These are phyloP conservation scores for Oidium heveae DNA, from an alignment of 2,329 filamentous ascomycete species.

Conservation along the genomic window DNA sequence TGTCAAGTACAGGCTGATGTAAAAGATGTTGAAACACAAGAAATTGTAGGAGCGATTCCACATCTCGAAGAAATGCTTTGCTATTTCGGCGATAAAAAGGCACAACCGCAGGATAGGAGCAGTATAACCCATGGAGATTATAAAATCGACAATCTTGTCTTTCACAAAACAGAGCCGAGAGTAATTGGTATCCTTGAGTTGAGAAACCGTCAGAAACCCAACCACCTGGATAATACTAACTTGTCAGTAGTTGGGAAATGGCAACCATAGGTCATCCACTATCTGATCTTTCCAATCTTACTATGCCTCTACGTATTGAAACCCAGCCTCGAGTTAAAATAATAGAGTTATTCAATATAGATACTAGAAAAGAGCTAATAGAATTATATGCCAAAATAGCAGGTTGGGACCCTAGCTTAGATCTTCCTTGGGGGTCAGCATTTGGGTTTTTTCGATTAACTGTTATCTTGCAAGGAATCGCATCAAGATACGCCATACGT, in stretches of 20 bases:
- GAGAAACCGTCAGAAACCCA: constrained; percentile 1
- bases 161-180: constrained; percentile 63
- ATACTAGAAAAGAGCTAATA: constrained; percentile 32
- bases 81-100: constrained; percentile 46
- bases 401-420: constrained; percentile 43
- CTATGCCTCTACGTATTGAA: constrained; percentile 21
- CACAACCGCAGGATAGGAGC: constrained; percentile 52
- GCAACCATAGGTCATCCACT: constrained; percentile 90
- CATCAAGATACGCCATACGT: constrained; percentile 56
- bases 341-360: constrained; percentile 15
- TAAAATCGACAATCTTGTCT: constrained; percentile 81
- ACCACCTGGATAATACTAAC: background rate
- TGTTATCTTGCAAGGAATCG: constrained; percentile 64
- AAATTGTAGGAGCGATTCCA: constrained; percentile 58
- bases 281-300: constrained; percentile 66
- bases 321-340: constrained; percentile 12
- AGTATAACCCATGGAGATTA: constrained; percentile 85
- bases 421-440: constrained; percentile 34
- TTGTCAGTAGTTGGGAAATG: constrained; percentile 58
- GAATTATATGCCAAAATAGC: constrained; percentile 41
- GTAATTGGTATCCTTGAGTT: constrained; percentile 84
- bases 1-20: constrained; percentile 52
- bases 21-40: constrained; percentile 50
- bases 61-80: constrained; percentile 55
- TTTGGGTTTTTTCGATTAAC: constrained; percentile 36